Conservation (phyloP, 2,329 filamentous ascomycete genomes). For the Daldinia eschscholtzii region DNA sequence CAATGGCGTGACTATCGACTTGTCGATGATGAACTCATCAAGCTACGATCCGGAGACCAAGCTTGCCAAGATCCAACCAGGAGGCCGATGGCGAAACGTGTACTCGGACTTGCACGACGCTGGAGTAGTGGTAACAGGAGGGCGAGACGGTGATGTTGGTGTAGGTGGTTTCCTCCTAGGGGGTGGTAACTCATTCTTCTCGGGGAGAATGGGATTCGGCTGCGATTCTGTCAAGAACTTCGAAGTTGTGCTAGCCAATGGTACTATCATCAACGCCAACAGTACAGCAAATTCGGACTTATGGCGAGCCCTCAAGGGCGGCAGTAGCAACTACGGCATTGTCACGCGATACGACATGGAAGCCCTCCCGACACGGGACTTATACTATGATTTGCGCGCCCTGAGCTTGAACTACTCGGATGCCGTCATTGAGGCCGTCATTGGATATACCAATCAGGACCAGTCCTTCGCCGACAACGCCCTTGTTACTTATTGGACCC, state of each 20-base stretch:
- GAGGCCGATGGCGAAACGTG: conserved; percentile 49
- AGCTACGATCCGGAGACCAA: conserved; percentile 50
- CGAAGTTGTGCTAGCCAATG: conserved; percentile 60
- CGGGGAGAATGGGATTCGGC: conserved; percentile 53
- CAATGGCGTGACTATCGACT: conserved; percentile 60
- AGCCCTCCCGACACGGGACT: conserved; percentile 46
- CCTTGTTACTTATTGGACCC: conserved; percentile 43
- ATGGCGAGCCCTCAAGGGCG: conserved; percentile 62
- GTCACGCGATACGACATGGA: conserved; percentile 55
- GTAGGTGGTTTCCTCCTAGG: conserved; percentile 51
- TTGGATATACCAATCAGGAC: conserved; percentile 41
- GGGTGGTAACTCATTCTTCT: conserved; percentile 47
- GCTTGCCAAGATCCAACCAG: conserved; percentile 53
- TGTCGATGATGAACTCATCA: conserved; percentile 55
- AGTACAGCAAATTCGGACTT: conserved; percentile 56
- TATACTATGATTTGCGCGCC: conserved; percentile 43
- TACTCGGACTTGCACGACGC: conserved; percentile 45
- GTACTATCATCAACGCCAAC: conserved; percentile 59
- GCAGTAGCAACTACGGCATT: conserved; percentile 62
- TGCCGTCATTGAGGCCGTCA: conserved; percentile 43
- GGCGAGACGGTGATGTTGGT: conserved; percentile 51
- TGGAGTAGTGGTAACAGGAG: conserved; percentile 47
- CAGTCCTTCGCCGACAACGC: conserved; percentile 44
- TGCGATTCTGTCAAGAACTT: conserved; percentile 58
- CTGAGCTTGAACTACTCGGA: conserved; percentile 38